phyloP scores from a whole-genome alignment of 2,329 filamentous ascomycete species.

The Leptographium radiaticola region DNA sequence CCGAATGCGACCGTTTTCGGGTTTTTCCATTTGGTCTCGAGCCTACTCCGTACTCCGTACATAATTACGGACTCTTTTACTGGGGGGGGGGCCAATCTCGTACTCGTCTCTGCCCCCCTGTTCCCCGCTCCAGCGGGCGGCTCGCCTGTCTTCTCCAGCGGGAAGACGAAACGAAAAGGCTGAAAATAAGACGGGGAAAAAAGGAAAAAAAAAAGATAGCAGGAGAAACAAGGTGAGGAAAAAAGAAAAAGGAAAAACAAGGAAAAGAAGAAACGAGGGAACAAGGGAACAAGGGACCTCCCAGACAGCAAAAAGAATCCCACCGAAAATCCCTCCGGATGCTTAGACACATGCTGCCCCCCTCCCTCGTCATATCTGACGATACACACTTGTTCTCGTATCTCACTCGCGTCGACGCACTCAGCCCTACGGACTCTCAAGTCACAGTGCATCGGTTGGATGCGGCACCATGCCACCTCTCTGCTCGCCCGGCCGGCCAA shows the following conservation, averaged over 20 bases:
- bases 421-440: neutral
- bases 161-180: no score
- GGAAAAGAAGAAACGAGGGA: neutral
- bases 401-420: no score
- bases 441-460: neutral
- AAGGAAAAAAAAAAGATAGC: neutral
- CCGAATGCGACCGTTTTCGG: neutral
- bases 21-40: neutral
- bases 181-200: neutral
- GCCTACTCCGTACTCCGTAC: neutral
- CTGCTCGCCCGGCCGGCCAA: neutral
- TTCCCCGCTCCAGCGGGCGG: no score
- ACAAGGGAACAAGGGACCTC: neutral
- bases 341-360: no score
- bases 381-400: no score
- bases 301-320: no score
- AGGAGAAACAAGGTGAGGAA: neutral
- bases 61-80: neutral
- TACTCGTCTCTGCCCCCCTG: neutral
- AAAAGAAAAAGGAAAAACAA: neutral
- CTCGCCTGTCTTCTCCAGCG: no score
- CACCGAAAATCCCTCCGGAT: no score
- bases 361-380: no score
- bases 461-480: neutral
- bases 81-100: no score